phyloP scores from a whole-genome alignment of 768 basidiomycete genomes.

The Psilocybe cyanescens region DNA sequence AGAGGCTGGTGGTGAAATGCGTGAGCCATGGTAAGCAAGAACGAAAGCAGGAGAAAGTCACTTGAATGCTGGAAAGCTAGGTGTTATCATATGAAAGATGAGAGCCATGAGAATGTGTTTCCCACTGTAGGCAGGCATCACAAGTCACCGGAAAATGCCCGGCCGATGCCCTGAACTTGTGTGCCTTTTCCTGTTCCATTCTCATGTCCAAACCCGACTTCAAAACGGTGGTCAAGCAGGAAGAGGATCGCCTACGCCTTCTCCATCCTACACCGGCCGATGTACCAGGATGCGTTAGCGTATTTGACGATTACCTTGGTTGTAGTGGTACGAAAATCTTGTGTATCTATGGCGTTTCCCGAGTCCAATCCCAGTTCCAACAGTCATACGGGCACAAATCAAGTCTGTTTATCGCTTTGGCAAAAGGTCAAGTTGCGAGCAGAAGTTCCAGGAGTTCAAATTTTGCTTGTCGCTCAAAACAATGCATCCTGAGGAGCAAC shows the following conservation, averaged over 20 bases:
- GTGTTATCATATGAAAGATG: constrained; percentile 13
- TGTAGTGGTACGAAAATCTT: constrained; percentile 59
- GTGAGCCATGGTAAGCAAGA: constrained; percentile 29
- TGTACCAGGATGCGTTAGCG: constrained; percentile 78
- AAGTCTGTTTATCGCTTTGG: constrained; percentile 90
- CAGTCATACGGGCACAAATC: constrained; percentile 81
- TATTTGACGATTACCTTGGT: constrained; percentile 72
- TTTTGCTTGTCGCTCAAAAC: constrained; percentile 88
- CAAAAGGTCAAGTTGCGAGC: constrained; percentile 66
- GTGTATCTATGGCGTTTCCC: constrained; percentile 14
- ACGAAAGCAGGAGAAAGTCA: neutral
- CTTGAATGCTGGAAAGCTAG: neutral
- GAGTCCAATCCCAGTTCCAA: neutral
- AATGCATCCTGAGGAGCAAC: constrained; percentile 74
- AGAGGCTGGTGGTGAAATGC: constrained; percentile 48
- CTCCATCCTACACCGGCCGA: constrained; percentile 80
- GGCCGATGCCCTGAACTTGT: neutral
- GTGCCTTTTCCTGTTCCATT: neutral
- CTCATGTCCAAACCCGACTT: constrained; percentile 49
- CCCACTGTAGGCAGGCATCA: neutral
- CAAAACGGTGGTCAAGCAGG: constrained; percentile 64
- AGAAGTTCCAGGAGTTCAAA: constrained; percentile 91
- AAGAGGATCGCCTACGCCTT: constrained; percentile 63
- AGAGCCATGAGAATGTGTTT: neutral
- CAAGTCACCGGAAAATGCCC: neutral